Evolutionary conservation across 2,329 filamentous ascomycete species (phyloP).

Genomic region (Colletotrichum somersetense): DNA sequence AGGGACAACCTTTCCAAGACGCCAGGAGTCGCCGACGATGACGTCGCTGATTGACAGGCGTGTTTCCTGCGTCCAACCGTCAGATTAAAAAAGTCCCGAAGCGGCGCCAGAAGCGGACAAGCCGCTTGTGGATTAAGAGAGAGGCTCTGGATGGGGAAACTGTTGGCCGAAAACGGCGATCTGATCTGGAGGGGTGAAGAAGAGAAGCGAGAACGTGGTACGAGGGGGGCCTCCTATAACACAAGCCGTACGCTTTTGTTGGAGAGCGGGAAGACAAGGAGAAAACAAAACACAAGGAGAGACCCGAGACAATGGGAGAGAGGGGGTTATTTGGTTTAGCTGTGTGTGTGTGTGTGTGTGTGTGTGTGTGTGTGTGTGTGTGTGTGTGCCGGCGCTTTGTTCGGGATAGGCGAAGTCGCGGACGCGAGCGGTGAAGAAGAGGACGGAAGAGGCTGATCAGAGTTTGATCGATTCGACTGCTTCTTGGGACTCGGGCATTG

Average conservation of each 20-base stretch:
- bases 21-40: slow-evolving; percentile 24
- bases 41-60: slow-evolving; percentile 33
- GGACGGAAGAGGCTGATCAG: slow-evolving; percentile 10
- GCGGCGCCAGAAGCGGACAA: slow-evolving; percentile 33
- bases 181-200: slow-evolving; percentile 20
- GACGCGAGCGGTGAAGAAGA: slow-evolving; percentile 29
- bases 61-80: slow-evolving; percentile 32
- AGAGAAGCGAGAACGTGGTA: slow-evolving; percentile 25
- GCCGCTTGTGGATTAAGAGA: slow-evolving; percentile 33
- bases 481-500: slow-evolving; percentile 14
- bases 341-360: neutral
- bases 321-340: slow-evolving; percentile 32
- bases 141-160: slow-evolving; percentile 23
- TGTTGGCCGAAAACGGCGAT: slow-evolving; percentile 38
- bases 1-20: slow-evolving; percentile 3
- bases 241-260: slow-evolving; percentile 8
- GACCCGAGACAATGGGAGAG: slow-evolving; percentile 34
- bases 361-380: slow-evolving; percentile 1
- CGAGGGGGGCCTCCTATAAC: neutral
- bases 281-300: slow-evolving; percentile 21
- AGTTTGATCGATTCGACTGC: slow-evolving; percentile 24
- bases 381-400: neutral
- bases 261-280: slow-evolving; percentile 10
- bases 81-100: slow-evolving; percentile 34
- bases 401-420: slow-evolving; percentile 5